These are phyloP conservation scores for Coemansia furcata DNA, from an alignment of 192 early-diverging fungal genomes.

Conservation along the genomic window DNA sequence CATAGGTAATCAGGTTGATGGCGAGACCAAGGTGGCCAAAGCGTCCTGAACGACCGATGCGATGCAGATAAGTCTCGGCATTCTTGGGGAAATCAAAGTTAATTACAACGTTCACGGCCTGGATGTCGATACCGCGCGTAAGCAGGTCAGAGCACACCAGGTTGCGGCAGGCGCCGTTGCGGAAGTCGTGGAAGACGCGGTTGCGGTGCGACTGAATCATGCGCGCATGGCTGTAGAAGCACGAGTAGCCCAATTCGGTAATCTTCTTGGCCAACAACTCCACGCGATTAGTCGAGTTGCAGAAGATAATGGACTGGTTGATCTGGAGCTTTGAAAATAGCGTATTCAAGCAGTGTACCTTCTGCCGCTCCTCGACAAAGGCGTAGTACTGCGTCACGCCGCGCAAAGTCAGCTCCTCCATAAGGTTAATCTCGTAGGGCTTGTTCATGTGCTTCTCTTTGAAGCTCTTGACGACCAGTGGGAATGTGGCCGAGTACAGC, in stretches of 20 bases:
- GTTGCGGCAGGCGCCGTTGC: slow-evolving; percentile 96
- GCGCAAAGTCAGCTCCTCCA: slow-evolving; percentile 97
- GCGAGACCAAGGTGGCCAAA: slow-evolving; percentile 96
- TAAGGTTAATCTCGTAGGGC: slow-evolving; percentile 98
- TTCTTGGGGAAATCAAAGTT: slow-evolving; percentile 99
- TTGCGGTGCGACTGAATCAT: slow-evolving; percentile 99
- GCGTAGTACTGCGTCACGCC: slow-evolving; percentile 99
- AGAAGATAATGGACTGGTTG: slow-evolving; percentile 99
- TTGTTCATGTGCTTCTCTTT: slow-evolving; percentile 95
- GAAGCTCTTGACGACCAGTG: slow-evolving; percentile 95
- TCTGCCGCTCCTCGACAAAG: slow-evolving; percentile 98
- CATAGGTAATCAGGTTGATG: slow-evolving; percentile 98
- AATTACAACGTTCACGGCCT: slow-evolving; percentile 99
- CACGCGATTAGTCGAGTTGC: slow-evolving; percentile 98
- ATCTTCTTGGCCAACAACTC: slow-evolving; percentile 99
- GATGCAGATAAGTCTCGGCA: slow-evolving; percentile 97
- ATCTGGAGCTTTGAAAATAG: slow-evolving; percentile 99
- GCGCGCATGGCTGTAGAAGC: slow-evolving; percentile 98
- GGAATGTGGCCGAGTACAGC: slow-evolving; percentile 97
- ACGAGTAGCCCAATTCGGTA: slow-evolving; percentile 99
- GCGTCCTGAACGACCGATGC: slow-evolving; percentile 96
- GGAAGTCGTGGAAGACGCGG: slow-evolving; percentile 99
- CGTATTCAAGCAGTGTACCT: slow-evolving; percentile 89
- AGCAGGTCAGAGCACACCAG: slow-evolving; percentile 97
- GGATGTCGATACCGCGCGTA: slow-evolving; percentile 99